Conservation (phyloP, 179 eudicot species). For the Carnegiea gigantea region DNA sequence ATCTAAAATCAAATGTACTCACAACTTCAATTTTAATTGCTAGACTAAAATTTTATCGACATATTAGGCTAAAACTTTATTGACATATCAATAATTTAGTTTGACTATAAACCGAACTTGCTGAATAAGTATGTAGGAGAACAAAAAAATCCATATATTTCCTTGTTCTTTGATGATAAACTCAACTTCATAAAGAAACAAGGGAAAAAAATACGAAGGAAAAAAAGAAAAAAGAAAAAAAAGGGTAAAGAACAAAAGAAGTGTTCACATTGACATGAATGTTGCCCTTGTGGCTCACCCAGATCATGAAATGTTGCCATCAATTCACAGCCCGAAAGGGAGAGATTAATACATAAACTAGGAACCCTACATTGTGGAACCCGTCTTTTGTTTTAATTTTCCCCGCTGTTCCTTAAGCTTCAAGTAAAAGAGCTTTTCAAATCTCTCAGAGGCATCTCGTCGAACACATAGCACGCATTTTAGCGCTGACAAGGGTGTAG, state of each 20-base stretch:
- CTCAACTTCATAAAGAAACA: not conserved
- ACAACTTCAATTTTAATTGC: too few species aligned
- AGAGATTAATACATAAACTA: not conserved
- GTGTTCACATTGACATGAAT: constrained; percentile 37
- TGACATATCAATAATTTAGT: too few species aligned
- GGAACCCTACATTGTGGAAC: not conserved
- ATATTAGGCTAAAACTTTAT: too few species aligned
- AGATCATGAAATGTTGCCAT: constrained; percentile 33
- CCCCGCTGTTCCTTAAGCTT: constrained; percentile 18
- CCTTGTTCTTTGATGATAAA: too few species aligned
- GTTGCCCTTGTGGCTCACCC: constrained; percentile 21
- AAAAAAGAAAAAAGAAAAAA: not conserved
- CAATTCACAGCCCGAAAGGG: constrained; percentile 21
- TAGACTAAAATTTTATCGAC: too few species aligned
- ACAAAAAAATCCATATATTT: too few species aligned
- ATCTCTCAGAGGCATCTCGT: constrained; percentile 33
- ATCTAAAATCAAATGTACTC: too few species aligned
- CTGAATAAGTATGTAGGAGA: too few species aligned
- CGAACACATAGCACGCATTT: constrained; percentile 38
- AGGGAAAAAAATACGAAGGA: not conserved
- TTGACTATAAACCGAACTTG: not conserved
- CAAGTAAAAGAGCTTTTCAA: constrained; percentile 21
- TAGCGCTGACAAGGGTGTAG: not conserved
- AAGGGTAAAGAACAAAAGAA: not conserved
- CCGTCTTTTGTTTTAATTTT: not conserved